Evolutionary conservation across 2,329 filamentous ascomycete genomes (phyloP).

Genomic region (Colletotrichum neosansevieriae): DNA sequence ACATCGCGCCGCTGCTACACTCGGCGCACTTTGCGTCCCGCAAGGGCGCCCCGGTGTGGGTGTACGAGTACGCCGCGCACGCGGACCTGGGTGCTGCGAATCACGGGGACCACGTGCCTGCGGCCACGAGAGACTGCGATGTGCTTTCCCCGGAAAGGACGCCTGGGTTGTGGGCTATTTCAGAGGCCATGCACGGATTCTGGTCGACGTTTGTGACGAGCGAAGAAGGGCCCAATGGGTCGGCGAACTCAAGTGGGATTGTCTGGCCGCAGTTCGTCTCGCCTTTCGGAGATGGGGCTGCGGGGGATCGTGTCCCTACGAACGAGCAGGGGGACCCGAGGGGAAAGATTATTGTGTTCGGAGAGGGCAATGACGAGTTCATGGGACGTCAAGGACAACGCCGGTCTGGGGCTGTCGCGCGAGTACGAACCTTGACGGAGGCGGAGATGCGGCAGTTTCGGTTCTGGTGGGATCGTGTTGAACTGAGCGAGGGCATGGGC

Average conservation of each 20-base stretch:
- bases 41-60: slow-evolving; percentile 54
- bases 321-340: slow-evolving; percentile 31
- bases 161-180: slow-evolving; percentile 53
- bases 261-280: slow-evolving; percentile 59
- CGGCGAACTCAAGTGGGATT: slow-evolving; percentile 40
- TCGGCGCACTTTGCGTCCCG: slow-evolving; percentile 61
- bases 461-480: slow-evolving; percentile 72
- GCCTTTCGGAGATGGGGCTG: slow-evolving; percentile 48
- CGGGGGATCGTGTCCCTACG: slow-evolving; percentile 22
- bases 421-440: slow-evolving; percentile 55
- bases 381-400: slow-evolving; percentile 48
- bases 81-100: slow-evolving; percentile 54
- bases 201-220: slow-evolving; percentile 54
- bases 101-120: slow-evolving; percentile 60
- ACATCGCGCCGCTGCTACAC: slow-evolving; percentile 73
- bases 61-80: slow-evolving; percentile 72
- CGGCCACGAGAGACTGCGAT: slow-evolving; percentile 58
- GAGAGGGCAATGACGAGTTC: slow-evolving; percentile 69
- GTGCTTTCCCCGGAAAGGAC: slow-evolving; percentile 54
- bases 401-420: slow-evolving; percentile 56
- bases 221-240: slow-evolving; percentile 30
- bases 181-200: slow-evolving; percentile 53
- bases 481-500: slow-evolving; percentile 59
- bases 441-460: slow-evolving; percentile 62
- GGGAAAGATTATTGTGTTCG: slow-evolving; percentile 66